Conservation (phyloP, 495 filamentous ascomycete genomes). For the Parmelia sp. region DNA sequence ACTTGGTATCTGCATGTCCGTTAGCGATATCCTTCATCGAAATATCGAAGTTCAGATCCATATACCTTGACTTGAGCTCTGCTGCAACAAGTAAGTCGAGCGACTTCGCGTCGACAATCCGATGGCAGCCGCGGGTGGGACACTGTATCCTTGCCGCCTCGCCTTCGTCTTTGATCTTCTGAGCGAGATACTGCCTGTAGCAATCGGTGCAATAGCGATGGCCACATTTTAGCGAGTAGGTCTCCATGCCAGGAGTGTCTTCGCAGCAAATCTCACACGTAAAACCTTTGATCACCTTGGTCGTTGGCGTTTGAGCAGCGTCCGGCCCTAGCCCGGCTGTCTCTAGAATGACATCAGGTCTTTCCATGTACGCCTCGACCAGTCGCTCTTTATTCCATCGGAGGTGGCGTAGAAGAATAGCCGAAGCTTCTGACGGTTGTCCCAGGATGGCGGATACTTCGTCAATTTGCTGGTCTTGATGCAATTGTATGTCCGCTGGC, state of each 20-base stretch:
- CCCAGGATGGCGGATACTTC: slow-evolving; percentile 86
- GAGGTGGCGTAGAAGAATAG: slow-evolving; percentile 79
- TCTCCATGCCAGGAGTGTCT: slow-evolving; percentile 69
- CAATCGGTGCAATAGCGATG: slow-evolving; percentile 95
- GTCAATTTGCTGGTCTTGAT: slow-evolving; percentile 76
- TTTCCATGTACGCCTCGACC: slow-evolving; percentile 93
- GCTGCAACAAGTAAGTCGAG: slow-evolving; percentile 72
- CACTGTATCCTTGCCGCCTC: slow-evolving; percentile 94
- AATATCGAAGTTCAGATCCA: too few species aligned
- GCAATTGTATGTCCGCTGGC: slow-evolving; percentile 69
- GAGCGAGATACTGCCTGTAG: slow-evolving; percentile 80
- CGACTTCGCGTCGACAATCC: slow-evolving; percentile 86
- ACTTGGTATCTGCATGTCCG: slow-evolving; percentile 59
- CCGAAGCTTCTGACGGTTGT: slow-evolving; percentile 76
- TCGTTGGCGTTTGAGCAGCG: slow-evolving; percentile 54
- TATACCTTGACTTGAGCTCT: slow-evolving; percentile 61
- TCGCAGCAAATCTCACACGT: slow-evolving; percentile 95
- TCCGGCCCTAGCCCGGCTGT: slow-evolving; percentile 71
- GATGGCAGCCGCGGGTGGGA: slow-evolving; percentile 76
- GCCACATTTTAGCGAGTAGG: slow-evolving; percentile 91
- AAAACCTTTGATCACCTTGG: slow-evolving; percentile 69
- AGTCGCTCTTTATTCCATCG: slow-evolving; percentile 94
- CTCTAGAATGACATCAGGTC: slow-evolving; percentile 67
- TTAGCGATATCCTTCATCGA: not conserved
- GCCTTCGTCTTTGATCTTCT: slow-evolving; percentile 91